These are phyloP conservation scores for Diddensiella transvaalensis DNA, from an alignment of 805 yeast genomes.

Conservation along the genomic window DNA sequence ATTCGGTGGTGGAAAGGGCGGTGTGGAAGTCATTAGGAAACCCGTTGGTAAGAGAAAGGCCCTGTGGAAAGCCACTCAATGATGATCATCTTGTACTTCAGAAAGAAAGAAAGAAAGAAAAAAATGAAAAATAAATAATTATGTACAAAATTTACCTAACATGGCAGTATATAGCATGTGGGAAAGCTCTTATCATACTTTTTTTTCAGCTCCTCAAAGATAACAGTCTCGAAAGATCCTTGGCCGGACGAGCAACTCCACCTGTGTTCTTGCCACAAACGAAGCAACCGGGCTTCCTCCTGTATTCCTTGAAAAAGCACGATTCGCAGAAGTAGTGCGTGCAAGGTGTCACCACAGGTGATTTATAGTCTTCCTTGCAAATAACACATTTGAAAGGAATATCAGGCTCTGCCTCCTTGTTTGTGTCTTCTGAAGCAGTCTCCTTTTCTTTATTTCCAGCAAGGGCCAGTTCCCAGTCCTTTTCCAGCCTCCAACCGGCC, in stretches of 20 bases:
- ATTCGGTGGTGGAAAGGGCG: conserved; percentile 35
- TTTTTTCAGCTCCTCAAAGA: too few species aligned
- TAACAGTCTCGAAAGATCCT: conserved; percentile 19
- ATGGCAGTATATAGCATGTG: too few species aligned
- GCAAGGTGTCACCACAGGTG: conserved; percentile 59
- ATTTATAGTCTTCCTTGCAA: conserved; percentile 52
- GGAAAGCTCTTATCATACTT: too few species aligned
- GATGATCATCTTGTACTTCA: not conserved
- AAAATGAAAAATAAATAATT: conserved; percentile 1
- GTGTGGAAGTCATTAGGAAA: conserved; percentile 29
- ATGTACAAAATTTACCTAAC: too few species aligned
- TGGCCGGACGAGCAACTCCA: conserved; percentile 57
- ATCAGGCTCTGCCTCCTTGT: conserved; percentile 21
- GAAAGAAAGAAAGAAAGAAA: not conserved
- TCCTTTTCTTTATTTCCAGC: conserved; percentile 17
- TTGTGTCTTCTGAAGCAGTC: conserved; percentile 15
- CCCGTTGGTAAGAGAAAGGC: conserved; percentile 23
- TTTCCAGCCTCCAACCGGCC: conserved; percentile 60
- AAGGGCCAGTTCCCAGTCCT: conserved; percentile 61
- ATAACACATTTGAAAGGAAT: conserved; percentile 61
- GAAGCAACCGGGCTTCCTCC: conserved; percentile 45
- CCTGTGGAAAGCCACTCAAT: conserved; percentile 23
- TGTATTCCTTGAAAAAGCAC: conserved; percentile 52
- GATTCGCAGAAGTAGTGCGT: conserved; percentile 59
- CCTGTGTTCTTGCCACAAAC: conserved; percentile 59